A percentile compares a stretch with the other conserved stretches of the same genome.
phyloP scores from a whole-genome alignment of 345 rosid species.

The Linum usitatissimum region DNA sequence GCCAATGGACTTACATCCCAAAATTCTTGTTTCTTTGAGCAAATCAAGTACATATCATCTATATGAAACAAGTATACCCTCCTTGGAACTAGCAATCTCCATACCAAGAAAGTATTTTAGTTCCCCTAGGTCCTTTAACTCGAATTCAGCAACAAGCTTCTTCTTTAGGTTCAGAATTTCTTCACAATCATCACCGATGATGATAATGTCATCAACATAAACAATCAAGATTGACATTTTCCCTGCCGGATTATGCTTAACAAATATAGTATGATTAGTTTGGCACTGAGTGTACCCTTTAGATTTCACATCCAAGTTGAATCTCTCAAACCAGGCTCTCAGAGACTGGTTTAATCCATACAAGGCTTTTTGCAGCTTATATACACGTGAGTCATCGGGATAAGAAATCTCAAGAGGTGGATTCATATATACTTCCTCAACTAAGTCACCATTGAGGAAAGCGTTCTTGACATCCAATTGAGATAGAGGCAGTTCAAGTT shows the following conservation, averaged over 20 bases:
- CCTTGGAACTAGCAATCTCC: too few relatives aligned
- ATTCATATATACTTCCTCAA: neutral
- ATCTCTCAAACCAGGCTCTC: neutral
- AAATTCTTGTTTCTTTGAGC: too few relatives aligned
- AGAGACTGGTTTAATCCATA: neutral
- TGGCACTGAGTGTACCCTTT: neutral
- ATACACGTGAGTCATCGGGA: neutral
- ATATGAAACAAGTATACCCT: too few relatives aligned
- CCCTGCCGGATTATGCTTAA: neutral
- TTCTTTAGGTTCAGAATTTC: neutral
- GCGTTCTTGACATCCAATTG: neutral
- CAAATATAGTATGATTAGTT: neutral
- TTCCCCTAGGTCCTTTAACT: too few relatives aligned
- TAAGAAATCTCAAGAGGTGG: too few relatives aligned
- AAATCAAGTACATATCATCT: too few relatives aligned
- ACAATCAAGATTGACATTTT: neutral
- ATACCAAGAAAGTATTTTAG: too few relatives aligned
- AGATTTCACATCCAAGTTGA: neutral
- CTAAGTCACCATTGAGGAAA: neutral
- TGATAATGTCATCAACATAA: neutral
- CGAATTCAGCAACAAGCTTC: too few relatives aligned
- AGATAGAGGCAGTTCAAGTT: too few relatives aligned
- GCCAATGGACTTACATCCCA: too few relatives aligned
- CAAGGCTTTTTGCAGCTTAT: neutral
- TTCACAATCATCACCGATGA: neutral